Base-by-base conservation (phyloP, 177 flowering plant genomes). In the Vitis hybrid region DNA sequence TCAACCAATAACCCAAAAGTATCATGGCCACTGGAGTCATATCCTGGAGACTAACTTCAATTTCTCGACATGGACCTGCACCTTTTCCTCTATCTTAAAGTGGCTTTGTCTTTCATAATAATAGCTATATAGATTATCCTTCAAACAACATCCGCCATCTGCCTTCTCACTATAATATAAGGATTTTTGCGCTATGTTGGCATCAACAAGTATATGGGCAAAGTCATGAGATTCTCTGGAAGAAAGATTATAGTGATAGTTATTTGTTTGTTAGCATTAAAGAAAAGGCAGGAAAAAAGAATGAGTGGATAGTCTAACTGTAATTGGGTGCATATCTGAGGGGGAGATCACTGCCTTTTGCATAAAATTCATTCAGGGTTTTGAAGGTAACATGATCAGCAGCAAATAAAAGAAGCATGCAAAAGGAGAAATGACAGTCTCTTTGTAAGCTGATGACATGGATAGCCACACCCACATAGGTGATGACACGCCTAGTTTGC, bases 241-340 rank as follows among this genome's bases (percentile, higher is more conserved):
- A 51, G 54, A 69, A 48, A 66, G 21, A 55, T 30, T 24, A 56
- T 68, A 52, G 78, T 60, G 57, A 63, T 18, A 6, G 65, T 49
- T 40, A 15, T 70, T 70, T 70, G 65, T 70, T 65, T 71, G 64
- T 67, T 69, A 60, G 35, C 68, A 54, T 56, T 40, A 66, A 78
- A 58, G 62, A 15, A 57, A 66, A 71, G 32, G 49, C 51, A 72
- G 16, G 46, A 35, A 21, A 40, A 40, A 58, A 64, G 35, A 6
- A 21, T 58, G 56, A 72, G 78, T 72, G 81, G 79, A 71, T 65
- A 50, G 74, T 79, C 75, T 67, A 65, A 67, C 50, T 76, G 75
- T 66, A 18, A 60, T 56, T 77, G 67, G 74, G 73, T 69, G 75
- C 79, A 60, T 62, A 16, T 69, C 74, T 61, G 74, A 77, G 71